Percentiles rank a stretch among this genome's conserved stretches.
These are phyloP conservation scores for Rhodomyrtus tomentosa DNA, from an alignment of 345 rosid species.

Conservation along the genomic window DNA sequence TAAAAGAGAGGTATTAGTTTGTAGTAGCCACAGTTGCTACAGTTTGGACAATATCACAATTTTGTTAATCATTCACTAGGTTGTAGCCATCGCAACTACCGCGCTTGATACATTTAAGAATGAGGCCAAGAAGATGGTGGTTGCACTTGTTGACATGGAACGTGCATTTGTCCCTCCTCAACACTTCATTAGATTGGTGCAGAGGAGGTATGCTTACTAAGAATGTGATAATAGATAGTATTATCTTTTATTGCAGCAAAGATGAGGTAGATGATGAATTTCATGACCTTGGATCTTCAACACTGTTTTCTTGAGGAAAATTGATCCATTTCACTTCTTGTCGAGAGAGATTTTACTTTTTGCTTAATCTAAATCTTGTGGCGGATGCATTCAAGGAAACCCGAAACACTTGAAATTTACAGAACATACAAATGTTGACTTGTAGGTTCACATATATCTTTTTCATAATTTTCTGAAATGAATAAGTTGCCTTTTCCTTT, in stretches of 20 bases:
- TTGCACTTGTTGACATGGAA: constrained; percentile 50
- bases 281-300: not conserved
- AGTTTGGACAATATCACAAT: not conserved
- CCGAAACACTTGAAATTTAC: not conserved
- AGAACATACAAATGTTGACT: not conserved
- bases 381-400: no score
- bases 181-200: constrained; percentile 44
- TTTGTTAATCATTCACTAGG: constrained; percentile 9
- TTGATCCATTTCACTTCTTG: not conserved
- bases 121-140: constrained; percentile 46
- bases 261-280: not conserved
- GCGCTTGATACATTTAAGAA: constrained; percentile 37
- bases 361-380: not conserved
- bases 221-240: not conserved
- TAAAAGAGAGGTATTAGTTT: constrained; percentile 34
- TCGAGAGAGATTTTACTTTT: not conserved
- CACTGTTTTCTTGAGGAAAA: not conserved
- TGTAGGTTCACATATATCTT: not conserved
- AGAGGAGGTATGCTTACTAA: constrained; percentile 25
- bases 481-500: not conserved
- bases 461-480: not conserved
- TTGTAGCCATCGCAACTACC: constrained; percentile 34
- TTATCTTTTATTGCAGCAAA: not conserved
- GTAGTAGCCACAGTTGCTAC: not conserved
- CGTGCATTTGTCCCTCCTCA: constrained; percentile 55